Evolutionary conservation across 2,329 filamentous ascomycete species (phyloP).

Genomic region (Pestalotiopsis fici): DNA sequence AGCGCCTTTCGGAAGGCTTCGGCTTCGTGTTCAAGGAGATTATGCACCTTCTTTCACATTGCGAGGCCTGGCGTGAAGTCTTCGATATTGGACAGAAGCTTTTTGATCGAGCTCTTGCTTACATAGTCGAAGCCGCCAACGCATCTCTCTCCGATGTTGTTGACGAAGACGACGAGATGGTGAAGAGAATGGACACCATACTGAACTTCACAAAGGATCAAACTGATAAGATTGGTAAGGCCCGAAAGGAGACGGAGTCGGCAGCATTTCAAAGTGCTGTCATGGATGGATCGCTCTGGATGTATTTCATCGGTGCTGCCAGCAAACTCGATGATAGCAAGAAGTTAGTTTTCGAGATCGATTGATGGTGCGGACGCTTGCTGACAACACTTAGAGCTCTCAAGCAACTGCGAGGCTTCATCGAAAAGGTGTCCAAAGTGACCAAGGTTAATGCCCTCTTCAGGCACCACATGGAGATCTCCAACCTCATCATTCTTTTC

Average conservation of each 20-base stretch:
- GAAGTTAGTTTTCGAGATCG: conserved; percentile 28
- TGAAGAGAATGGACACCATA: not conserved
- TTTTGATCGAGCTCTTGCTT: conserved; percentile 20
- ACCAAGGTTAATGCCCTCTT: conserved; percentile 9
- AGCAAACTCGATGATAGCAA: conserved; percentile 29
- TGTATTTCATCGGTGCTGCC: conserved; percentile 39
- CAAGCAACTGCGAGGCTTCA: conserved; percentile 14
- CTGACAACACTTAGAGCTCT: conserved; percentile 13
- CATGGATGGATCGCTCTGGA: conserved; percentile 36
- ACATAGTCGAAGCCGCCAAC: conserved; percentile 10
- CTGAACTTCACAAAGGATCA: not conserved
- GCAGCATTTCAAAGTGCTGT: conserved; percentile 4
- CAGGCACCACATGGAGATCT: conserved; percentile 13
- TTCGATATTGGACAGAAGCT: conserved; percentile 16
- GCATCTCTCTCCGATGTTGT: not conserved
- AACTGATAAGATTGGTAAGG: not conserved
- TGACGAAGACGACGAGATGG: not conserved
- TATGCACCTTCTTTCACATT: conserved; percentile 15
- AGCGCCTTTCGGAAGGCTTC: conserved; percentile 21
- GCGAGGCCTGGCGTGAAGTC: conserved; percentile 19
- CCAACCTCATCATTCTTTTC: conserved; percentile 14
- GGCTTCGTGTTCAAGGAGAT: conserved; percentile 16
- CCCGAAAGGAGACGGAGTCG: not conserved
- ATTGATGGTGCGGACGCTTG: not conserved
- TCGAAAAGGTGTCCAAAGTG: conserved; percentile 15